These are phyloP conservation scores for Phytophthora palmivora DNA, from an alignment of 352 stramenopile species.

Conservation along the genomic window DNA sequence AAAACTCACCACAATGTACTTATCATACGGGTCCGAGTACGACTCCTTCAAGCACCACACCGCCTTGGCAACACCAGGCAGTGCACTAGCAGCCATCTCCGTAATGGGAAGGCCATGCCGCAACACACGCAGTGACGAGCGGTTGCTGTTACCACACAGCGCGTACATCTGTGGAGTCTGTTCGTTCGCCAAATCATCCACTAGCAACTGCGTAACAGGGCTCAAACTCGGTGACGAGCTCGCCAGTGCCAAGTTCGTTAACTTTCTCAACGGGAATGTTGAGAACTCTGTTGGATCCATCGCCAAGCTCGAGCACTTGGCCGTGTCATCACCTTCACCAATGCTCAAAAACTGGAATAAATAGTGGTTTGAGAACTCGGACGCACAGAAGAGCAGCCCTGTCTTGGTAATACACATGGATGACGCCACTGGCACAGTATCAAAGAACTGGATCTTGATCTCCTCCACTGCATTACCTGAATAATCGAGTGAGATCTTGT, in stretches of 20 bases:
- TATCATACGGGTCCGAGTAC: slow-evolving; percentile 72
- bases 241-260: slow-evolving; percentile 91
- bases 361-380: slow-evolving; percentile 98
- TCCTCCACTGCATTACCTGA: slow-evolving; percentile 81
- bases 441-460: slow-evolving; percentile 95
- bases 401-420: slow-evolving; percentile 98
- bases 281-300: slow-evolving; percentile 70
- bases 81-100: slow-evolving; percentile 95
- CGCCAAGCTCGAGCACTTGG: slow-evolving; percentile 69
- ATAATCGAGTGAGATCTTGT: slow-evolving; percentile 96
- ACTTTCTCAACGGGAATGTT: slow-evolving; percentile 80
- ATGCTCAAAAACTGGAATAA: slow-evolving; percentile 98
- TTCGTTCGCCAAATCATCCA: slow-evolving; percentile 96
- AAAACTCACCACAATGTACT: slow-evolving; percentile 99
- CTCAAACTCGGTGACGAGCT: slow-evolving; percentile 90
- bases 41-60: slow-evolving; percentile 96
- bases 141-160: slow-evolving; percentile 93
- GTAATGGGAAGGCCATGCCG: slow-evolving; percentile 96
- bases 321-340: slow-evolving; percentile 91
- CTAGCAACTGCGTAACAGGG: slow-evolving; percentile 95
- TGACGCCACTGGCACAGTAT: slow-evolving; percentile 95
- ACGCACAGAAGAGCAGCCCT: slow-evolving; percentile 96
- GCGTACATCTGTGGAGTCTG: slow-evolving; percentile 97
- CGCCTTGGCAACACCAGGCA: slow-evolving; percentile 95
- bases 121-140: slow-evolving; percentile 95